Conservation (phyloP, 345 rosid species). For the Aurinia saxatilis region DNA sequence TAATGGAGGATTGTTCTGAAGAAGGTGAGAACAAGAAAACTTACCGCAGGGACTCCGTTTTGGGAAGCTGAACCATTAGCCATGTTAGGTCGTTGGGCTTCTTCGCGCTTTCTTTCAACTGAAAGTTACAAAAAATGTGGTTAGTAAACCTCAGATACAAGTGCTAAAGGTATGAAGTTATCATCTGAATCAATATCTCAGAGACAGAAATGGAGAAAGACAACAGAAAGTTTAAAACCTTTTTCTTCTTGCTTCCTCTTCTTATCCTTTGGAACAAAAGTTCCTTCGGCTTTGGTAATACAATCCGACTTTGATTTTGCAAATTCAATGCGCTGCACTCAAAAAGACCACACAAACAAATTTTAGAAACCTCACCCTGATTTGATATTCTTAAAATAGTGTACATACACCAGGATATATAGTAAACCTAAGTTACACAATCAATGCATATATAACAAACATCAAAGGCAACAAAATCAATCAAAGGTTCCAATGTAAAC, state of each 20-base stretch:
- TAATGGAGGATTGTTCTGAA: neutral
- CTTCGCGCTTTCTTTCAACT: slow-evolving; percentile 89
- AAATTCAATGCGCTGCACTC: slow-evolving; percentile 75
- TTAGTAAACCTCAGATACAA: neutral
- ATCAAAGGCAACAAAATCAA: neutral
- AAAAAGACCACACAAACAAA: slow-evolving; percentile 8
- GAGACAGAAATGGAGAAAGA: neutral
- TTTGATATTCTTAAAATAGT: neutral
- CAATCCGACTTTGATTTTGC: slow-evolving; percentile 91
- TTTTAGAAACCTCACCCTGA: neutral
- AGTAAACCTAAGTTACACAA: neutral
- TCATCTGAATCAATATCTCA: neutral
- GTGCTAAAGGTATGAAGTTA: neutral
- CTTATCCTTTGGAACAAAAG: slow-evolving; percentile 73
- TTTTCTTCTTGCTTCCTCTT: slow-evolving; percentile 94
- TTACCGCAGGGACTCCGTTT: slow-evolving; percentile 54
- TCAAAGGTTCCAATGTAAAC: neutral
- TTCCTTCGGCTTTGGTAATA: slow-evolving; percentile 76
- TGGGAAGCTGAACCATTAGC: slow-evolving; percentile 53
- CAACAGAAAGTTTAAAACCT: slow-evolving; percentile 32
- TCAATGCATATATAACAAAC: neutral
- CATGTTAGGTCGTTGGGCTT: slow-evolving; percentile 44
- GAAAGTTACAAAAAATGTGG: slow-evolving; percentile 9
- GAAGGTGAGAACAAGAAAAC: slow-evolving; percentile 9
- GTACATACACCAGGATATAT: neutral